Evolutionary conservation across 139 green algal species (phyloP), one percentile per base, ranked within the genome.

Genomic region (Micromonas pusilla): DNA sequence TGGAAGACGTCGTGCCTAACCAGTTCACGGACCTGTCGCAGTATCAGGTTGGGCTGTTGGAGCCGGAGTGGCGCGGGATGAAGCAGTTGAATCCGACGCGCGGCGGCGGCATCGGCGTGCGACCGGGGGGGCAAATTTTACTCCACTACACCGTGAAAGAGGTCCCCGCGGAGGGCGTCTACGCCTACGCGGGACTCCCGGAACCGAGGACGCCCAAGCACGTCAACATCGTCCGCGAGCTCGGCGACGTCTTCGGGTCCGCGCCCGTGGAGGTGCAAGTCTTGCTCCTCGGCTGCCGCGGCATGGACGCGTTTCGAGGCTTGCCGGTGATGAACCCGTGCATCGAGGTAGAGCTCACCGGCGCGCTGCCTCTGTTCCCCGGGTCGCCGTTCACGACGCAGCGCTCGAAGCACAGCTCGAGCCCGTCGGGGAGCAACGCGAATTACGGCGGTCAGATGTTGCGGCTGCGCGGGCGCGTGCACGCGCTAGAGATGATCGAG

Each of bases 11-110:
- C 37, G 19, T 39, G 31, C 68, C 68, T 16, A 36, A 75, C 53
- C 37, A 39, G 0, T 75, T 62, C 68, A 36, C 52, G 2, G 23
- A 75, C 5, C n/a, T 75, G 20, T 38, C 38, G 21, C 9, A 75
- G 23, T 62, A 75, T 23, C 20, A 36, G 23, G 37, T 39, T 1
- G 37, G 38, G 19, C 6, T 25, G 6, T 32, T 23, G 21, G 38
- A 75, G 30, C 68, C 68, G 1, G 68, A 75, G 38, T 75, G 68
- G 68, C 62, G 62, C 30, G 13, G 19, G 25, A 75, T 75, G 68
- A 13, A 23, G 26, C 37, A 75, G 13, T 23, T 75, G 3, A 75
- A 75, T 32, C 68, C 68, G 21, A 25, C 52, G 19, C 32, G 33
- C 13, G 45, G 9, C 9, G 45, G 45, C 45, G 65, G 65, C 23